phyloP scores from a whole-genome alignment of 2,329 filamentous ascomycete species.

The Diaporthe vaccinii region DNA sequence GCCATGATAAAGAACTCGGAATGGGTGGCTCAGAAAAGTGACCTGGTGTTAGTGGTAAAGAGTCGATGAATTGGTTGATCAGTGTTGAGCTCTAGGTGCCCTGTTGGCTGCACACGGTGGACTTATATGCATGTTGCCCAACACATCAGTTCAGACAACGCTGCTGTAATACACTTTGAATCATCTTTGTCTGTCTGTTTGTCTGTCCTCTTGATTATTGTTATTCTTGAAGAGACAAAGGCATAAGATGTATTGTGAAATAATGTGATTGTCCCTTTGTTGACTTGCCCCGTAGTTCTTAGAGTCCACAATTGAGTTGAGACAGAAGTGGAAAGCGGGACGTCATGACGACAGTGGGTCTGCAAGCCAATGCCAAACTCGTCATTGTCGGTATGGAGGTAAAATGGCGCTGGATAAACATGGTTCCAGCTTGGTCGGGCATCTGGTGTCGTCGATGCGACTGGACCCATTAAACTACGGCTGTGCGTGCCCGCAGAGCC shows the following conservation, averaged over 20 bases:
- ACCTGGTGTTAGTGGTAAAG: not conserved
- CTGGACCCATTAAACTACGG: constrained; percentile 14
- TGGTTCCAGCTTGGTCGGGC: not conserved
- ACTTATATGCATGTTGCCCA: not conserved
- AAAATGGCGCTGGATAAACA: constrained; percentile 19
- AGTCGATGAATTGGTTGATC: not conserved
- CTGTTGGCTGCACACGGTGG: not conserved
- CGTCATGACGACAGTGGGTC: not conserved
- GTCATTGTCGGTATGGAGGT: not conserved
- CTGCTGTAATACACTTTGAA: not conserved
- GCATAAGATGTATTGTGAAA: not conserved
- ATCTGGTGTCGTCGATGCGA: constrained; percentile 10
- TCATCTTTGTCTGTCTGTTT: not conserved
- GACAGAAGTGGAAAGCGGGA: not conserved
- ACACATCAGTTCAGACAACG: not conserved
- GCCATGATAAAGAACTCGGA: not conserved
- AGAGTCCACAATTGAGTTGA: not conserved
- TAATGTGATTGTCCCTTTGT: constrained; percentile 14
- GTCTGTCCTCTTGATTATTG: not conserved
- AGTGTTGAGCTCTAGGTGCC: not conserved
- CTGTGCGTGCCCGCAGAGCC: constrained; percentile 21
- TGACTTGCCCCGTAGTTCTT: not conserved
- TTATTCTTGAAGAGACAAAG: not conserved
- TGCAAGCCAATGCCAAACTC: not conserved
- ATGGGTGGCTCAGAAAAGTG: not conserved